phyloP scores from a whole-genome alignment of 78 protist species.

The Diacronema lutheri region DNA sequence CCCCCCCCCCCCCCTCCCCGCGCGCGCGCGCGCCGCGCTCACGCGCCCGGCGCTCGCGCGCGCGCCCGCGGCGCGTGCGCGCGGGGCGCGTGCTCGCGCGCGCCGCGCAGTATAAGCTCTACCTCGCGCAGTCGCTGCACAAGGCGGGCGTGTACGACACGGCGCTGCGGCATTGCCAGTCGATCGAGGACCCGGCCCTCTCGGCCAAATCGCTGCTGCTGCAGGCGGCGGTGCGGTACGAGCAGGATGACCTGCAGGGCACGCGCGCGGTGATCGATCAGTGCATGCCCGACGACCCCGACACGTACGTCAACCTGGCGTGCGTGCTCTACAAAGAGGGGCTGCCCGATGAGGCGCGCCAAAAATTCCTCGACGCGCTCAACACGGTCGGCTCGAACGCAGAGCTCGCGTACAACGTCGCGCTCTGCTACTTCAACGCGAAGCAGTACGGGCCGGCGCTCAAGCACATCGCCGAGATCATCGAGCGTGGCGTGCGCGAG shows the following conservation, averaged over 20 bases:
- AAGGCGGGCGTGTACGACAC: constrained; percentile 62
- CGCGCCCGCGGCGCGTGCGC: not conserved
- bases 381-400: constrained; percentile 51
- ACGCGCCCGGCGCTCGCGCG: not conserved
- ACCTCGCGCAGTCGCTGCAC: constrained; percentile 68
- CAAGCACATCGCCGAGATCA: constrained; percentile 66
- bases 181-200: not conserved
- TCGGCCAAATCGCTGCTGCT: not conserved
- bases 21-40: not conserved
- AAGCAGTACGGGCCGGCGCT: constrained; percentile 67
- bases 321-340: constrained; percentile 42
- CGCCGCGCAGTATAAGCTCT: constrained; percentile 59
- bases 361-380: constrained; percentile 49
- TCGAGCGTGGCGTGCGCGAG: constrained; percentile 59
- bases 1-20: not conserved
- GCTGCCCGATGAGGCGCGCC: constrained; percentile 49
- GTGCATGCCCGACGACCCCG: constrained; percentile 57
- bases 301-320: constrained; percentile 49
- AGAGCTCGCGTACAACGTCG: constrained; percentile 70
- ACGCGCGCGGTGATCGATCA: constrained; percentile 32
- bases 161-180: constrained; percentile 38
- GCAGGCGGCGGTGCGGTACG: constrained; percentile 64
- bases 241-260: constrained; percentile 57
- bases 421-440: constrained; percentile 66
- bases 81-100: not conserved